phyloP scores from a whole-genome alignment of 1,284 basidiomycete genomes.

The Leccinum solheimii region DNA sequence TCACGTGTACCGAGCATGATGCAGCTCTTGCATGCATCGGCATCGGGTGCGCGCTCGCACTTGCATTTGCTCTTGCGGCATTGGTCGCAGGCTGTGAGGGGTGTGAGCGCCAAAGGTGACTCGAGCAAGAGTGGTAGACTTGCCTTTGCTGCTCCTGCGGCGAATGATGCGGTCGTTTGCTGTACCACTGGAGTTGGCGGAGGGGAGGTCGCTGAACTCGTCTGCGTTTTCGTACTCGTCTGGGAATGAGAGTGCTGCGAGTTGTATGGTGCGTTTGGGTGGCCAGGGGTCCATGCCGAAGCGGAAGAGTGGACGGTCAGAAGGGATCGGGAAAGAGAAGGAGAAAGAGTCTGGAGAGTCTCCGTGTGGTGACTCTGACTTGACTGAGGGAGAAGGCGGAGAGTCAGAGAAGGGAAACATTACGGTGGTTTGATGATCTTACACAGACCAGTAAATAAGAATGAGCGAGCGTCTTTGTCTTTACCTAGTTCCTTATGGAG shows the following conservation, averaged over 20 bases:
- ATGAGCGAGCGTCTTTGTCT: not conserved
- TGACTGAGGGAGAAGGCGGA: constrained; percentile 23
- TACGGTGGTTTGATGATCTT: too few species aligned
- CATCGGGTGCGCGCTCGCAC: constrained; percentile 27
- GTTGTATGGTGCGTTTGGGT: constrained; percentile 24
- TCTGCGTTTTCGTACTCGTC: constrained; percentile 54
- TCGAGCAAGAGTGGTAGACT: constrained; percentile 14
- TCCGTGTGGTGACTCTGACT: constrained; percentile 29
- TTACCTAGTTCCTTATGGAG: not conserved
- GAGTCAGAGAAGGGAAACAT: not conserved
- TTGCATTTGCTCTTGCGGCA: constrained; percentile 55
- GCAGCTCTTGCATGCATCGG: constrained; percentile 58
- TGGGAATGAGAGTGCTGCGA: constrained; percentile 41
- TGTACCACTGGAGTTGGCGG: constrained; percentile 15
- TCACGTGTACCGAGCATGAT: constrained; percentile 66
- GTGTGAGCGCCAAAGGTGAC: not conserved
- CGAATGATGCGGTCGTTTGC: constrained; percentile 38
- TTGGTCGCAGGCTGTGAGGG: constrained; percentile 57
- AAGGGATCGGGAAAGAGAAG: constrained; percentile 19
- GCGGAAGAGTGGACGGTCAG: constrained; percentile 18
- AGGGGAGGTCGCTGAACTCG: constrained; percentile 44
- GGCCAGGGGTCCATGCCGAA: constrained; percentile 35
- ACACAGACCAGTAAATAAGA: not conserved
- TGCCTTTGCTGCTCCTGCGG: constrained; percentile 69
- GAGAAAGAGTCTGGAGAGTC: constrained; percentile 29